Evolutionary conservation across 768 basidiomycete species (phyloP).

Genomic region (Boletus patriciae): DNA sequence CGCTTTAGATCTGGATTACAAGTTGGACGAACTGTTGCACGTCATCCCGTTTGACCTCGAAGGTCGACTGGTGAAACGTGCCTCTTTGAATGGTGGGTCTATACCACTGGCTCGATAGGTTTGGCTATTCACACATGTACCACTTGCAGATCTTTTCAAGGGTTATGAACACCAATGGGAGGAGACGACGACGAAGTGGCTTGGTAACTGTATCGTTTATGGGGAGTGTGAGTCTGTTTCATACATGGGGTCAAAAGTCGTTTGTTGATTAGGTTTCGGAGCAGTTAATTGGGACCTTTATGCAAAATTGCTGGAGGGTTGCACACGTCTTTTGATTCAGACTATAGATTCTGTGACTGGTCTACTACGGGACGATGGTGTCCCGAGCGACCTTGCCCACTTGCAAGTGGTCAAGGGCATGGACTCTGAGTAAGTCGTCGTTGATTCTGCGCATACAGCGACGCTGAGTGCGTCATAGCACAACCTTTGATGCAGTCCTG

Average conservation of each 20-base stretch:
- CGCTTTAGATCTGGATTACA: slow-evolving; percentile 57
- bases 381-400: slow-evolving; percentile 32
- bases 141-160: slow-evolving; percentile 26
- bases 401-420: slow-evolving; percentile 36
- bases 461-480: slow-evolving; percentile 15
- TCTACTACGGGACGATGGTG: slow-evolving; percentile 31
- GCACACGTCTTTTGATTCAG: slow-evolving; percentile 42
- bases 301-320: slow-evolving; percentile 43
- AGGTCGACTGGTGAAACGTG: slow-evolving; percentile 52
- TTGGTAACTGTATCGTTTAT: slow-evolving; percentile 28
- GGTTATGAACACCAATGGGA: slow-evolving; percentile 27
- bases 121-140: neutral
- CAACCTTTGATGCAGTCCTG: slow-evolving; percentile 26
- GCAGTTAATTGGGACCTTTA: slow-evolving; percentile 61
- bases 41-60: slow-evolving; percentile 51
- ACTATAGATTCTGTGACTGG: slow-evolving; percentile 30
- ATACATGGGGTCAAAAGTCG: neutral
- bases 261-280: slow-evolving; percentile 1
- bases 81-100: slow-evolving; percentile 48
- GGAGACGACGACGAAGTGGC: slow-evolving; percentile 18
- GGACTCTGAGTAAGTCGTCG: slow-evolving; percentile 42
- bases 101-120: slow-evolving; percentile 13
- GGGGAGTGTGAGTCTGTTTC: slow-evolving; percentile 46
- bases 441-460: neutral
- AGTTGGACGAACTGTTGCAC: slow-evolving; percentile 46